Percentiles rank a stretch among this genome's conserved stretches.
These are phyloP conservation scores for Exophiala viscosa DNA, from an alignment of 2,329 filamentous ascomycete genomes.

Conservation along the genomic window DNA sequence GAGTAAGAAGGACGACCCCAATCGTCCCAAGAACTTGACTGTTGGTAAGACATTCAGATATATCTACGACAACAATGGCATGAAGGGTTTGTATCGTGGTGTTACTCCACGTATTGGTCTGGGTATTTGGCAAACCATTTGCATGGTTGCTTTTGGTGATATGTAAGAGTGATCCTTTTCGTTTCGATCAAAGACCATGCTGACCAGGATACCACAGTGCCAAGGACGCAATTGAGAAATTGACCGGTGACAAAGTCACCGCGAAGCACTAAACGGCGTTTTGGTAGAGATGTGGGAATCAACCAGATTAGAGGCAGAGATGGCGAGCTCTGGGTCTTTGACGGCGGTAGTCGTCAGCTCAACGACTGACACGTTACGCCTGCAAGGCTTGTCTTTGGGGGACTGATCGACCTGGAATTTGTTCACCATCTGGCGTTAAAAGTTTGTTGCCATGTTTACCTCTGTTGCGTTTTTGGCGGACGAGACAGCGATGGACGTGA, in stretches of 20 bases:
- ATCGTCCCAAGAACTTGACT: constrained; percentile 98
- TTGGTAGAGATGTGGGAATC: neutral
- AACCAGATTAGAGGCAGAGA: neutral
- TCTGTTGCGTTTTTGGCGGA: neutral
- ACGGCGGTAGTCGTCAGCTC: too few relatives aligned
- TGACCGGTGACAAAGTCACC: constrained; percentile 61
- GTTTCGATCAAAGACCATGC: constrained; percentile 26
- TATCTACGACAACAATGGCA: constrained; percentile 84
- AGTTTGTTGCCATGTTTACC: too few relatives aligned
- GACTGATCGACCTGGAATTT: too few relatives aligned
- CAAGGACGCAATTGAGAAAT: constrained; percentile 63
- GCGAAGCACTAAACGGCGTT: constrained; percentile 57
- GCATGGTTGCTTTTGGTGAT: constrained; percentile 98
- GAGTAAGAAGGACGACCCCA: constrained; percentile 96
- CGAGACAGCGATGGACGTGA: too few relatives aligned
- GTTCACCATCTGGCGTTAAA: too few relatives aligned
- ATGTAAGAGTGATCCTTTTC: constrained; percentile 62
- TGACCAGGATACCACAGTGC: constrained; percentile 44
- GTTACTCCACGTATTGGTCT: constrained; percentile 91
- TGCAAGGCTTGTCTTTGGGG: too few relatives aligned
- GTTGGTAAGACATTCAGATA: constrained; percentile 78
- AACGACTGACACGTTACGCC: too few relatives aligned
- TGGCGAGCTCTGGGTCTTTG: too few relatives aligned
- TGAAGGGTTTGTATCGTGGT: constrained; percentile 92
- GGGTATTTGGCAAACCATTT: constrained; percentile 98